Evolutionary conservation across 768 basidiomycete species (phyloP).

Genomic region (Leccinum incarnatum): DNA sequence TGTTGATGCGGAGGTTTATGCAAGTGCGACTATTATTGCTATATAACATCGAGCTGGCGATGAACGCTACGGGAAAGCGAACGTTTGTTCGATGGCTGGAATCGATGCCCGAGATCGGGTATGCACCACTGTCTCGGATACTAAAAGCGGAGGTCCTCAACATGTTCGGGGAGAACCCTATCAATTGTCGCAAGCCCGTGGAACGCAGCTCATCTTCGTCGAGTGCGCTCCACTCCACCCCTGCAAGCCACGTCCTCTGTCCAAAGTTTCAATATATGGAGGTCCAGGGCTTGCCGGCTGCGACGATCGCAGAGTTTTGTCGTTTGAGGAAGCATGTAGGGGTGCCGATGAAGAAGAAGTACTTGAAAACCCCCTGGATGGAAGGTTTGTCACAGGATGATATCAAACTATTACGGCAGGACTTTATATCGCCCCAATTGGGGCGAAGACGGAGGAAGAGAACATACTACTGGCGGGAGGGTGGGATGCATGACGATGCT

Average conservation of each 20-base stretch:
- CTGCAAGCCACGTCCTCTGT: conserved; percentile 33
- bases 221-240: not conserved
- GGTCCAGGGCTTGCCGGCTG: conserved; percentile 37
- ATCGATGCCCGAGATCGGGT: conserved; percentile 52
- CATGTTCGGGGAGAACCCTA: conserved; percentile 45
- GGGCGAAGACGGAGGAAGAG: conserved; percentile 49
- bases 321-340: conserved; percentile 36
- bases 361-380: conserved; percentile 38
- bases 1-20: conserved; percentile 48
- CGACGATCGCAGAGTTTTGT: conserved; percentile 36
- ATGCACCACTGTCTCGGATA: conserved; percentile 42
- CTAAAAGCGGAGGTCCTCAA: conserved; percentile 39
- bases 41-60: conserved; percentile 41
- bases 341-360: conserved; percentile 50
- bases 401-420: conserved; percentile 26
- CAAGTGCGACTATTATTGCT: conserved; percentile 55
- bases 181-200: conserved; percentile 13
- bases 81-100: conserved; percentile 49
- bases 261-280: conserved; percentile 48
- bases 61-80: conserved; percentile 21
- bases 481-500: conserved; percentile 9
- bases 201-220: conserved; percentile 5
- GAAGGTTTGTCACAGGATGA: conserved; percentile 18
- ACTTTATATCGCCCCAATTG: conserved; percentile 33
- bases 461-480: conserved; percentile 28